phyloP scores from a whole-genome alignment of 1,284 basidiomycete species.

The Malassezia nana region DNA sequence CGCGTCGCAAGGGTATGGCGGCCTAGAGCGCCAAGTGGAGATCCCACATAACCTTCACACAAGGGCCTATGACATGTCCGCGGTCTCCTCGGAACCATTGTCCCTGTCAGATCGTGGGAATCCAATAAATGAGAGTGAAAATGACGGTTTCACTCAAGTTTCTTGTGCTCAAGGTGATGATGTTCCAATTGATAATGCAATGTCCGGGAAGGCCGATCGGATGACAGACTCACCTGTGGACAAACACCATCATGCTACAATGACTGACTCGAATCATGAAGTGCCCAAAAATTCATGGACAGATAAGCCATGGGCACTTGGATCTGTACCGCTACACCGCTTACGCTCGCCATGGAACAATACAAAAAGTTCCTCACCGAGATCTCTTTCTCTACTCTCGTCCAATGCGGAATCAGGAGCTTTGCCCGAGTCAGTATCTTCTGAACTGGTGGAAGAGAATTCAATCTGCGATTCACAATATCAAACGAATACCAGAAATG shows the following conservation, averaged over 20 bases:
- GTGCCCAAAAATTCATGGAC: background rate
- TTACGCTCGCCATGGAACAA: slow-evolving; percentile 11
- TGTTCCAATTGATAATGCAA: background rate
- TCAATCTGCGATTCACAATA: background rate
- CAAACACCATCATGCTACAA: background rate
- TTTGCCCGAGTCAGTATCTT: no score
- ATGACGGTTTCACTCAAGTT: no score
- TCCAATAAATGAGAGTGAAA: no score
- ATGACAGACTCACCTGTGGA: background rate
- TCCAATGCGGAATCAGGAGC: background rate
- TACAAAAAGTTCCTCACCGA: background rate
- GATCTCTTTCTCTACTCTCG: background rate
- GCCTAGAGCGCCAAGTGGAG: no score
- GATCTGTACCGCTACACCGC: slow-evolving; percentile 1
- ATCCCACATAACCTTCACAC: no score
- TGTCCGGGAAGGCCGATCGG: background rate
- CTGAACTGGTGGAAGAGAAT: background rate
- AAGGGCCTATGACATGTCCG: no score
- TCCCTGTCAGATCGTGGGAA: no score
- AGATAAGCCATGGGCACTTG: background rate
- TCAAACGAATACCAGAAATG: background rate
- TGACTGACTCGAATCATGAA: background rate
- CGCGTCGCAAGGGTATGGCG: background rate
- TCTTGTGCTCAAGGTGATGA: background rate
- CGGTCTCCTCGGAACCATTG: no score